phyloP scores from a whole-genome alignment of 1,139 yeast species.

The Protomyces lactucae-debilis region DNA sequence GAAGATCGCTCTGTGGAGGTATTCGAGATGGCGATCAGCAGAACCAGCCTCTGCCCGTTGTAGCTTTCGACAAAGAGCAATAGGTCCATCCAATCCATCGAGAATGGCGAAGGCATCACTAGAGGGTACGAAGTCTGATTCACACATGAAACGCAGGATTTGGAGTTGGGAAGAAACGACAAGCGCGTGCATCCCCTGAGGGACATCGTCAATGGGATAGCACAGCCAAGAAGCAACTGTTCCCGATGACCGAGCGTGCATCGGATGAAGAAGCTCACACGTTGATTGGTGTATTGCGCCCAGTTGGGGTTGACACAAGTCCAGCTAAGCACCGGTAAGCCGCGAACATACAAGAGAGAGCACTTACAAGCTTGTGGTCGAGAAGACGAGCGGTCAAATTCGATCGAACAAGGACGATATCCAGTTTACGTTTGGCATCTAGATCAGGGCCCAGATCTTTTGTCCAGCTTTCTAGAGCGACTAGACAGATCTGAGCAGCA shows the following conservation, averaged over 20 bases:
- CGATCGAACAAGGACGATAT: conserved; percentile 7
- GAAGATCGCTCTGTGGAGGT: not conserved
- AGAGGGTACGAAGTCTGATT: not conserved
- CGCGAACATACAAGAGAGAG: no score
- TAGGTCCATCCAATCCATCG: not conserved
- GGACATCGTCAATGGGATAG: not conserved
- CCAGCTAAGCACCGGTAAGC: no score
- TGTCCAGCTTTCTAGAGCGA: not conserved
- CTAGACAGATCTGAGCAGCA: not conserved
- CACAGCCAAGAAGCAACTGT: not conserved
- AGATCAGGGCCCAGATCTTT: not conserved
- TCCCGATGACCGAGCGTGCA: not conserved
- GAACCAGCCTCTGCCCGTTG: not conserved
- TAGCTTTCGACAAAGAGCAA: not conserved
- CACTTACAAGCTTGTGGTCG: conserved; percentile 5
- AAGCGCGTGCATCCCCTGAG: not conserved
- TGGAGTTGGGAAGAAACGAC: not conserved
- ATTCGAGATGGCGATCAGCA: not conserved
- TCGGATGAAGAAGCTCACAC: not conserved
- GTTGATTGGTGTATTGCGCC: no score
- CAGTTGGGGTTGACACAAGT: no score
- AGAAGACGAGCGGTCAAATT: conserved; percentile 6
- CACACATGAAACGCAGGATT: not conserved
- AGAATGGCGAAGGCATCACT: not conserved
- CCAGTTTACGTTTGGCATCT: not conserved